Percentiles rank a stretch among this genome's conserved stretches.
Evolutionary conservation across 2,329 filamentous ascomycete genomes (phyloP).

Genomic region (Phoma sp.): DNA sequence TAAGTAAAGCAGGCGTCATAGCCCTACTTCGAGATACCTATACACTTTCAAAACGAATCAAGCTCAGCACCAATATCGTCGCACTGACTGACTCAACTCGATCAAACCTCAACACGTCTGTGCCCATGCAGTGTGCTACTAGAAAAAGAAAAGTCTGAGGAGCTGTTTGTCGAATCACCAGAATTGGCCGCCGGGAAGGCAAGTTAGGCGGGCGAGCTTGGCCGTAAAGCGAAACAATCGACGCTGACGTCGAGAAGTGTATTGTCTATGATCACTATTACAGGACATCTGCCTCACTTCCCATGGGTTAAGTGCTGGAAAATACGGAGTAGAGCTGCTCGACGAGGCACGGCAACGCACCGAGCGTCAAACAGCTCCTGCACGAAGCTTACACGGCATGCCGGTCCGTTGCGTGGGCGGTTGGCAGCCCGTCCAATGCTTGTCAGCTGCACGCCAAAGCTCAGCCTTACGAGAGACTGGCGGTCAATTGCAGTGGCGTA

Average conservation of each 20-base stretch:
- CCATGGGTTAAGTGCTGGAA: too few species aligned
- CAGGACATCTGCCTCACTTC: not conserved
- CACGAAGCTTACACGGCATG: conserved; percentile 7
- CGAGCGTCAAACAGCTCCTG: not conserved
- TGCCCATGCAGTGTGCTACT: not conserved
- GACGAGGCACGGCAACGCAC: not conserved
- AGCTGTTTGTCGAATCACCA: conserved; percentile 2
- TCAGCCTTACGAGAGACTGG: conserved; percentile 1
- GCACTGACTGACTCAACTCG: not conserved
- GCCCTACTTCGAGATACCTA: conserved; percentile 5
- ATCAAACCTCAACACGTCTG: not conserved
- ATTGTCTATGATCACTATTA: not conserved
- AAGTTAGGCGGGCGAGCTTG: conserved; percentile 16
- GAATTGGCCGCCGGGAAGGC: conserved; percentile 1
- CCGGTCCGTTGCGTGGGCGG: conserved; percentile 6
- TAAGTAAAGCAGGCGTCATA: not conserved
- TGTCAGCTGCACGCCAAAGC: conserved; percentile 2
- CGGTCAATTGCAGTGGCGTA: not conserved
- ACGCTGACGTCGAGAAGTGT: not conserved
- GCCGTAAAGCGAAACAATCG: conserved; percentile 3
- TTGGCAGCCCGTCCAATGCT: not conserved
- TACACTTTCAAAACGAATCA: not conserved
- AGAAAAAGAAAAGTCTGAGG: not conserved
- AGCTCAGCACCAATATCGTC: not conserved
- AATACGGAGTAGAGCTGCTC: not conserved